Conservation (phyloP, 176 grass and related monocot species). For the Guadua angustifolia region DNA sequence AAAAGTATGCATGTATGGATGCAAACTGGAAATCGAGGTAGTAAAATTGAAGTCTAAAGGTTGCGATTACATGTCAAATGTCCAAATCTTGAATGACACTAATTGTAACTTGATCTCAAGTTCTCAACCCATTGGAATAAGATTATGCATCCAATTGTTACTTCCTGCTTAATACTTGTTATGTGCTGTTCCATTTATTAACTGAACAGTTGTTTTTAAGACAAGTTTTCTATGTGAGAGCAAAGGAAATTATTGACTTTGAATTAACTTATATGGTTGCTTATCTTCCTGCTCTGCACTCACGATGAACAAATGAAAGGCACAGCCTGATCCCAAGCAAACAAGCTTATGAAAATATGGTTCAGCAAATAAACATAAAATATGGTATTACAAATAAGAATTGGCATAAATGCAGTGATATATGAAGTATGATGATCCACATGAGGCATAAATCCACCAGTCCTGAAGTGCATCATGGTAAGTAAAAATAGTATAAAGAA, state of each 20-base stretch:
- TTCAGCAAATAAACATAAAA: slow-evolving; percentile 15
- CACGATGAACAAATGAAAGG: slow-evolving; percentile 19
- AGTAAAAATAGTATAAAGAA: slow-evolving; percentile 26
- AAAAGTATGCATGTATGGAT: not conserved
- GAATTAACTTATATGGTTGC: not conserved
- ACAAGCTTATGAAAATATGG: not conserved
- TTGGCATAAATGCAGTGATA: not conserved
- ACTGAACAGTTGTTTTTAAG: not conserved
- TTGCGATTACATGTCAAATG: not conserved
- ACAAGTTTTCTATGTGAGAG: not conserved
- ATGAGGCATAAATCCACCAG: not conserved
- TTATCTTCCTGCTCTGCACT: not conserved
- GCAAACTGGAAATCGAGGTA: not conserved
- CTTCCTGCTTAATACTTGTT: not conserved
- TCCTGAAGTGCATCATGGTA: slow-evolving; percentile 15
- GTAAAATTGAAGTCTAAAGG: slow-evolving; percentile 7
- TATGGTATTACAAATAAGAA: slow-evolving; percentile 6
- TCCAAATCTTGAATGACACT: slow-evolving; percentile 13
- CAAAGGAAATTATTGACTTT: not conserved
- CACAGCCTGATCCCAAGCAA: not conserved
- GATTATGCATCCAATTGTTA: not conserved
- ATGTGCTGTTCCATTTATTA: not conserved
- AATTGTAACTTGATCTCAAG: not conserved
- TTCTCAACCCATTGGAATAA: not conserved
- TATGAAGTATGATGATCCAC: slow-evolving; percentile 26